These are phyloP conservation scores for Pyrus communis DNA, from an alignment of 306 rosid species.

Conservation along the genomic window DNA sequence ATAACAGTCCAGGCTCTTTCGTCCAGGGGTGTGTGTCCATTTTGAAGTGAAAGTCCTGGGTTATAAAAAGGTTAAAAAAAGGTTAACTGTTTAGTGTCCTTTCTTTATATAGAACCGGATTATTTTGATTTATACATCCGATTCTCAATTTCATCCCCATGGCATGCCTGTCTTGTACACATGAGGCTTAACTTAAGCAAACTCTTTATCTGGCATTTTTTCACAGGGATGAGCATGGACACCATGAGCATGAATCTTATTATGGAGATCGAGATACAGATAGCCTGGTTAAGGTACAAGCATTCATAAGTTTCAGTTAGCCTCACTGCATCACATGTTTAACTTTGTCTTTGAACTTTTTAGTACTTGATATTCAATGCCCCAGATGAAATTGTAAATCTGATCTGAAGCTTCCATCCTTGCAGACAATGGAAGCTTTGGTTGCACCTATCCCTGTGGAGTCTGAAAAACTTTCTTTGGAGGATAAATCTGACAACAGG, in stretches of 20 bases:
- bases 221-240: constrained; percentile 84
- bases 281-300: constrained; percentile 70
- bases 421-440: constrained; percentile 69
- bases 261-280: constrained; percentile 95
- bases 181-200: background rate
- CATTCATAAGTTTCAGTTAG: constrained; percentile 9
- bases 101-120: background rate
- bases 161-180: background rate
- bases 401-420: constrained; percentile 21
- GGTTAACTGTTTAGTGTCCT: too few species aligned
- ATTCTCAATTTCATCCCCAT: background rate
- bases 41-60: background rate
- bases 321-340: constrained; percentile 10
- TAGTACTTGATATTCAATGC: background rate
- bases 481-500: constrained; percentile 45
- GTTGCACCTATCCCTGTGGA: constrained; percentile 53
- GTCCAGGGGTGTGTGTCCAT: background rate
- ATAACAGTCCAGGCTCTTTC: too few species aligned
- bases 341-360: background rate
- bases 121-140: background rate
- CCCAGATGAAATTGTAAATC: constrained; percentile 17
- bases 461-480: constrained; percentile 51
- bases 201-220: constrained; percentile 9
- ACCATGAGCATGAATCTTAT: constrained; percentile 93
- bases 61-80: too few species aligned